Base-by-base conservation (phyloP, 768 basidiomycete genomes). In the Pulveroboletus sp. region DNA sequence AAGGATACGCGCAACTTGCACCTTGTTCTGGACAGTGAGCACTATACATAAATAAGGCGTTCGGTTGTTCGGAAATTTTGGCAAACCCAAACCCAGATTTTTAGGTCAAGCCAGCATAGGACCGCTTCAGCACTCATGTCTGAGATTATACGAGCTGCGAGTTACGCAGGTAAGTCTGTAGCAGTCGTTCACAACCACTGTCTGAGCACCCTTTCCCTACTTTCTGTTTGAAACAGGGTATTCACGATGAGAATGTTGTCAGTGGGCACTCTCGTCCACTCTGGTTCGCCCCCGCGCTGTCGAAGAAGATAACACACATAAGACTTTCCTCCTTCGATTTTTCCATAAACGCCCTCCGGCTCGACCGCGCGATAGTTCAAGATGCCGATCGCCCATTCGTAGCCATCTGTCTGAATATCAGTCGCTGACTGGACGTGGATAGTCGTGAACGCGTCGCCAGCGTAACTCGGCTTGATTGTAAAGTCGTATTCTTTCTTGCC, bases 151-250 rank as follows among this genome's bases (percentile, higher is more conserved):
- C n/a, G n/a, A n/a, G n/a, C n/a, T n/a, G n/a, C n/a, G n/a, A n/a
- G n/a, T n/a, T n/a, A n/a, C n/a, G n/a, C n/a, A n/a, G n/a, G n/a
- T n/a, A n/a, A n/a, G n/a, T n/a, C n/a, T n/a, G n/a, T n/a, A n/a
- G n/a, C n/a, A n/a, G n/a, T n/a, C n/a, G n/a, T 22, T 56, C 27
- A 56, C 42, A 56, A 49, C 55, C 43, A 56, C 30, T 54, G n/a
- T 26, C 41, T 38, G 5, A 16, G 11, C 20, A 56, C 35, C 20
- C n/a, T 42, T 34, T 56, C 55, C 31, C 55, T 54, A 47, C 51
- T 54, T 6, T 45, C 55, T n/a, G 22, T 22, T 36, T 41, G 16
- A 32, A 56, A 56, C 47, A 47, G 14, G 31, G 55, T 56, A 36
- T 54, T 11, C 16, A 56, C 44, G 13, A 54, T 35, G 6, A 56